A percentile compares a stretch with the other conserved stretches of the same genome.
Conservation (phyloP, 2,329 filamentous ascomycete species). For the Ceratocystis ficicola region DNA sequence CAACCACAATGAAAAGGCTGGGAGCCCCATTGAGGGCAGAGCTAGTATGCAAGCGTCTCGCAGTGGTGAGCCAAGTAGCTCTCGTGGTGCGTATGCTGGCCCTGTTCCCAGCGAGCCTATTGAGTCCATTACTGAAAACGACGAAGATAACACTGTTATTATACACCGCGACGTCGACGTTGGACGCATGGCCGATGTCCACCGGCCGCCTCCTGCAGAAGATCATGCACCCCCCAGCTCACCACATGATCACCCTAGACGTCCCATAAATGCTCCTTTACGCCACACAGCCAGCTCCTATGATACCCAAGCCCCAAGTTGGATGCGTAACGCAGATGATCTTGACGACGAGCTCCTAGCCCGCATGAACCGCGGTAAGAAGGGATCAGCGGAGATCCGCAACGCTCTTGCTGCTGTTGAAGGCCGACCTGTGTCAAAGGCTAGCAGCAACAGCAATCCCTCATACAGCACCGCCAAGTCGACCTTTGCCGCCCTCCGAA, state of each 20-base stretch:
- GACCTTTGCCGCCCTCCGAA: conserved; percentile 40
- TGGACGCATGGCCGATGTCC: conserved; percentile 13
- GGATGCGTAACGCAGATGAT: conserved; percentile 37
- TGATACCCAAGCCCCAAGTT: conserved; percentile 30
- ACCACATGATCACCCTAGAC: background rate
- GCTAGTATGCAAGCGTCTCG: conserved; percentile 23
- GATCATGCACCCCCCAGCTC: background rate
- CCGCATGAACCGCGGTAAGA: conserved; percentile 30
- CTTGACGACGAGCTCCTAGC: conserved; percentile 43
- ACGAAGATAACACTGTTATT: conserved; percentile 37
- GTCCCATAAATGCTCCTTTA: background rate
- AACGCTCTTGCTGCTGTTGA: conserved; percentile 23
- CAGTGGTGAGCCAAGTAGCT: conserved; percentile 17
- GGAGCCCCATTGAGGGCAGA: conserved; percentile 26
- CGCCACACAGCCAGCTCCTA: conserved; percentile 2
- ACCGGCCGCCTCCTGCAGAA: conserved; percentile 18
- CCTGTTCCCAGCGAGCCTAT: conserved; percentile 18
- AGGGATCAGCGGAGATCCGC: conserved; percentile 20
- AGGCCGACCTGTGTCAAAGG: conserved; percentile 29
- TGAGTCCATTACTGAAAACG: conserved; percentile 30
- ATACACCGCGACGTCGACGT: conserved; percentile 23
- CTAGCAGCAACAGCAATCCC: conserved; percentile 30
- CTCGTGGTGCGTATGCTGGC: conserved; percentile 23
- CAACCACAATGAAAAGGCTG: conserved; percentile 28
- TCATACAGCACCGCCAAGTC: conserved; percentile 44